phyloP scores from a whole-genome alignment of 768 basidiomycete genomes.

The Phlebiopsis gigantea region DNA sequence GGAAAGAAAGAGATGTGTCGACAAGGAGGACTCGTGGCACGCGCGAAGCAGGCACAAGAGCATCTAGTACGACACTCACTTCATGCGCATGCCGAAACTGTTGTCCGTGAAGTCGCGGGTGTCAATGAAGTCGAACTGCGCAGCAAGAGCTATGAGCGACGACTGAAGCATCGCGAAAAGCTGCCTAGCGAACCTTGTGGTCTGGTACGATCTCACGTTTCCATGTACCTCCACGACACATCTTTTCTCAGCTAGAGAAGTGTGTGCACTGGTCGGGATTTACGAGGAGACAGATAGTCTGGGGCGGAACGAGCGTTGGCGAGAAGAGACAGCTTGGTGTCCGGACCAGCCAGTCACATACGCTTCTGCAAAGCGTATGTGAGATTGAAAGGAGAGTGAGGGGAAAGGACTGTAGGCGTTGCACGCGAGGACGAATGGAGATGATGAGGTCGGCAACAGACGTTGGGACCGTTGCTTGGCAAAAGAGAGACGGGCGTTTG shows the following conservation, averaged over 20 bases:
- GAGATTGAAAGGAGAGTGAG: background rate
- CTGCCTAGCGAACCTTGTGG: constrained; percentile 70
- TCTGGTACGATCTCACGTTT: constrained; percentile 96
- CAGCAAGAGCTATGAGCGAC: background rate
- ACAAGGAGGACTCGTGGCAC: background rate
- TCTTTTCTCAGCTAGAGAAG: constrained; percentile 22
- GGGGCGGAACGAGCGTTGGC: constrained; percentile 1
- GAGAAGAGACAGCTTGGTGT: constrained; percentile 17
- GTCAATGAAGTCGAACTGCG: constrained; percentile 95
- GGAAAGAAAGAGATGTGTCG: background rate
- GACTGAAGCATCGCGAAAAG: background rate
- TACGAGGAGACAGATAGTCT: constrained; percentile 21
- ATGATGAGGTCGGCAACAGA: constrained; percentile 8
- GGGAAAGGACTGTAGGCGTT: constrained; percentile 3
- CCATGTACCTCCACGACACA: constrained; percentile 84
- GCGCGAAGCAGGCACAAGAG: background rate
- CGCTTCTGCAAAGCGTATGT: constrained; percentile 9
- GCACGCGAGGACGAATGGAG: constrained; percentile 17
- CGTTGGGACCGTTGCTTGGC: constrained; percentile 8
- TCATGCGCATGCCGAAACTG: constrained; percentile 79
- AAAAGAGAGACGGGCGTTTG: constrained; percentile 19
- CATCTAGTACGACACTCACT: constrained; percentile 39
- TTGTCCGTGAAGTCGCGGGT: constrained; percentile 88
- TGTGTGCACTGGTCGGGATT: constrained; percentile 17
- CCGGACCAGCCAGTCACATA: constrained; percentile 52